Evolutionary conservation across 768 basidiomycete genomes (phyloP), one percentile per base, ranked within the genome.

Genomic region (Naganishia vishniacii): DNA sequence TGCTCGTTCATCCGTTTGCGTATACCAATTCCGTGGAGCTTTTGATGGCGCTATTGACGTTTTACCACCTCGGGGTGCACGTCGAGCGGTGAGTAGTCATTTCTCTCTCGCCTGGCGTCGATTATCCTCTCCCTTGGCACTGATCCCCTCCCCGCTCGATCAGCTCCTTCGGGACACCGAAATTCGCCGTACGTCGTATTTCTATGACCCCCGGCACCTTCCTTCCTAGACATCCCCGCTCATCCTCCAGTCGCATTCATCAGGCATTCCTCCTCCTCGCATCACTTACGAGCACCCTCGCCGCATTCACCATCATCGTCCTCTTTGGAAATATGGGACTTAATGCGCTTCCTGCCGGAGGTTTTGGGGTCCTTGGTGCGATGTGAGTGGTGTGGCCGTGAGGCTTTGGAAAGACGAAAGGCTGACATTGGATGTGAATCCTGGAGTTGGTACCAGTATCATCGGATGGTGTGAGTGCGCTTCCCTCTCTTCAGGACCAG

Each of bases 21-120:
- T 94, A 87, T 73, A 81, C 85, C 8, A 94, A 85, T 74, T 94
- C 90, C 0, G 88, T 88, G 61, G 90, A 94, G 71, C 81, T 97
- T 34, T 82, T 95, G 62, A 74, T 95, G 45, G 85, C 84, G 0
- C 84, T 87, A 65, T 68, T 94, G 26, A 65, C 91, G 4, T 77
- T 94, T 0, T 92, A 86, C 78, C 84, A 85, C 71, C 80, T 84
- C 20, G 84, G 83, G 2, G 75, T 89, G 1, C 82, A 82, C 26
- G 81, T 94, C 31, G 93, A 97, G 72, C 83, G 93, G 59, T 73
- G 37, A 64, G 69, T 16, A n/a, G 37, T 8, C 9, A 40, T 40
- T 66, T 12, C 29, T n/a, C n/a, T n/a, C n/a, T n/a, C n/a, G n/a
- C n/a, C n/a, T n/a, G n/a, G n/a, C n/a, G n/a, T n/a, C n/a, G n/a